phyloP scores from a whole-genome alignment of 1,284 basidiomycete genomes.

The Coniophora puteana region DNA sequence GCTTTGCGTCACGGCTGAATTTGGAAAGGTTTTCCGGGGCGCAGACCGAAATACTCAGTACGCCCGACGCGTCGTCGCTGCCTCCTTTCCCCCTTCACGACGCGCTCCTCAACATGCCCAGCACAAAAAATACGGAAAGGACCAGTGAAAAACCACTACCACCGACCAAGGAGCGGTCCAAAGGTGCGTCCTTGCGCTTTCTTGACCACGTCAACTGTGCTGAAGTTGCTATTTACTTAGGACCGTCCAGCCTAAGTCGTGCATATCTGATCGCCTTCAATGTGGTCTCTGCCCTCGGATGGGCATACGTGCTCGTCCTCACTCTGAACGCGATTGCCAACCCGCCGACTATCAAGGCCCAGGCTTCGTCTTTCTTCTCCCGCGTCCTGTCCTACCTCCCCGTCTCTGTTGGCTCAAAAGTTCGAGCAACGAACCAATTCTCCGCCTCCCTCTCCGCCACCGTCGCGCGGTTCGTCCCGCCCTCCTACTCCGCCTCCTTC shows the following conservation, averaged over 20 bases:
- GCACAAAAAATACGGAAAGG: too few species aligned
- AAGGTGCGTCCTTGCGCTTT: too few species aligned
- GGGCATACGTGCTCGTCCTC: conserved; percentile 65
- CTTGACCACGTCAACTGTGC: too few species aligned
- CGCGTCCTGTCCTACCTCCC: conserved; percentile 6
- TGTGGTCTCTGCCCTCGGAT: conserved; percentile 64
- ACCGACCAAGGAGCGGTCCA: too few species aligned
- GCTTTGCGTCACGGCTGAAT: too few species aligned
- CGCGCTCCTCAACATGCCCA: background rate
- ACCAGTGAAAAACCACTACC: too few species aligned
- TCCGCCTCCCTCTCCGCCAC: conserved; percentile 23
- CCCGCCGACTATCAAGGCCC: background rate
- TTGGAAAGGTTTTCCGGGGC: too few species aligned
- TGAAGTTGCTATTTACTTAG: too few species aligned
- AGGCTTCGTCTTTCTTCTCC: background rate
- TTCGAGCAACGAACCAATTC: conserved; percentile 16
- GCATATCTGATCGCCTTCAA: conserved; percentile 81
- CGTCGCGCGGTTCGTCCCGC: conserved; percentile 41
- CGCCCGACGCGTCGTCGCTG: background rate
- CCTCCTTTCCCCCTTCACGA: background rate
- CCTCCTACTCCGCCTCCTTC: conserved; percentile 59
- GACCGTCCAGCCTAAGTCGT: conserved; percentile 1
- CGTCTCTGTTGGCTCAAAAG: background rate
- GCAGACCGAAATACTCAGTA: background rate
- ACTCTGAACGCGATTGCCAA: conserved; percentile 20